These are phyloP conservation scores for Fusarium newnesense DNA, from an alignment of 2,329 filamentous ascomycete species.

Conservation along the genomic window DNA sequence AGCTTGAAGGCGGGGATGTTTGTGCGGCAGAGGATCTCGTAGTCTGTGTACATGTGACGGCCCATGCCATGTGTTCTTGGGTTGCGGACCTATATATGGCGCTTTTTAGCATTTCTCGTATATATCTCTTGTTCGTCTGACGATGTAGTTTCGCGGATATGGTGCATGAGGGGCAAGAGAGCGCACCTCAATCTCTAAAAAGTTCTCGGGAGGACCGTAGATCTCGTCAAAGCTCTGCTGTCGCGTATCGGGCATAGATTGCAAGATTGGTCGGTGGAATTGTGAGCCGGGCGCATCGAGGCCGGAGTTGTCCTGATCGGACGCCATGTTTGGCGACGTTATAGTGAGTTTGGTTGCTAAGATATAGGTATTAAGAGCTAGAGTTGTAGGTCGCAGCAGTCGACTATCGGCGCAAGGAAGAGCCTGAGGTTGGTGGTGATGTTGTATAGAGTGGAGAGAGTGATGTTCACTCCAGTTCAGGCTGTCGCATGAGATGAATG, in stretches of 20 bases:
- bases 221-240: slow-evolving; percentile 99
- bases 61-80: slow-evolving; percentile 95
- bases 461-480: background rate
- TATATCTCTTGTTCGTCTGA: background rate
- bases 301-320: slow-evolving; percentile 49
- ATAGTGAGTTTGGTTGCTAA: background rate
- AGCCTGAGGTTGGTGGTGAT: slow-evolving; percentile 11
- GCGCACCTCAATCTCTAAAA: slow-evolving; percentile 92
- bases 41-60: slow-evolving; percentile 97
- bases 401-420: background rate
- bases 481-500: slow-evolving; percentile 29
- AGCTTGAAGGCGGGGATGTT: slow-evolving; percentile 99
- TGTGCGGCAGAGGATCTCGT: slow-evolving; percentile 96
- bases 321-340: slow-evolving; percentile 57
- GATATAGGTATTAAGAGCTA: background rate
- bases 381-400: background rate
- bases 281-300: slow-evolving; percentile 47
- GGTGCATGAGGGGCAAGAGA: background rate
- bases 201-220: slow-evolving; percentile 98
- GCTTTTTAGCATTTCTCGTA: slow-evolving; percentile 14
- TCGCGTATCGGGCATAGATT: slow-evolving; percentile 77
- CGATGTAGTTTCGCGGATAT: background rate
- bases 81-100: slow-evolving; percentile 77
- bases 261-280: slow-evolving; percentile 65
- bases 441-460: slow-evolving; percentile 13